A percentile compares a stretch with the other conserved stretches of the same genome.
Conservation (phyloP, 495 filamentous ascomycete genomes). For the Cercophora sp. region DNA sequence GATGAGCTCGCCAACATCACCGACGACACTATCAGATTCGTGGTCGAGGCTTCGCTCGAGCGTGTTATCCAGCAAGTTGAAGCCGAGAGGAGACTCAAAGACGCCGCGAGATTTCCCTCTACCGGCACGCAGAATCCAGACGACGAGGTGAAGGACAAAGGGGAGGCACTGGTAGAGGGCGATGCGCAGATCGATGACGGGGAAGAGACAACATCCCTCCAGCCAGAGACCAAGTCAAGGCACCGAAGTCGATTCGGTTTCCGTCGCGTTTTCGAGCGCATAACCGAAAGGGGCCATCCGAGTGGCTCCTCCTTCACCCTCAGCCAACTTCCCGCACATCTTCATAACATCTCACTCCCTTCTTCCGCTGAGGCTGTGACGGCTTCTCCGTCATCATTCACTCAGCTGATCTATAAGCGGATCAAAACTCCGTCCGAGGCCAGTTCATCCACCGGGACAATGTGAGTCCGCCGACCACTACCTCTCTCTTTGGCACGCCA, state of each 20-base stretch:
- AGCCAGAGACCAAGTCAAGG: slow-evolving; percentile 3
- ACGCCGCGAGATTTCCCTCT: neutral
- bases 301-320: slow-evolving; percentile 5
- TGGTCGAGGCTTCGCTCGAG: slow-evolving; percentile 31
- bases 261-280: slow-evolving; percentile 8
- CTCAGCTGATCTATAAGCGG: slow-evolving; percentile 10
- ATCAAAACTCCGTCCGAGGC: slow-evolving; percentile 2
- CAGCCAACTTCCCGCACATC: neutral
- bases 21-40: slow-evolving; percentile 25
- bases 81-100: slow-evolving; percentile 25
- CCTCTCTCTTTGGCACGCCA: neutral
- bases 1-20: slow-evolving; percentile 18
- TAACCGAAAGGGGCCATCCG: slow-evolving; percentile 13
- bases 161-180: too few relatives aligned
- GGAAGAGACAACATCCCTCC: too few relatives aligned
- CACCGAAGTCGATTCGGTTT: slow-evolving; percentile 11
- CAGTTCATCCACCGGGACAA: neutral
- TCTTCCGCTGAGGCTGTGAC: neutral
- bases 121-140: too few relatives aligned
- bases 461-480: neutral
- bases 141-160: too few relatives aligned
- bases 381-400: slow-evolving; percentile 1
- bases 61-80: slow-evolving; percentile 30
- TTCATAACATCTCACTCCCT: neutral
- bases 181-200: too few relatives aligned